Evolutionary conservation across 2,329 filamentous ascomycete species (phyloP).

Genomic region (Dothideomycetes sp.): DNA sequence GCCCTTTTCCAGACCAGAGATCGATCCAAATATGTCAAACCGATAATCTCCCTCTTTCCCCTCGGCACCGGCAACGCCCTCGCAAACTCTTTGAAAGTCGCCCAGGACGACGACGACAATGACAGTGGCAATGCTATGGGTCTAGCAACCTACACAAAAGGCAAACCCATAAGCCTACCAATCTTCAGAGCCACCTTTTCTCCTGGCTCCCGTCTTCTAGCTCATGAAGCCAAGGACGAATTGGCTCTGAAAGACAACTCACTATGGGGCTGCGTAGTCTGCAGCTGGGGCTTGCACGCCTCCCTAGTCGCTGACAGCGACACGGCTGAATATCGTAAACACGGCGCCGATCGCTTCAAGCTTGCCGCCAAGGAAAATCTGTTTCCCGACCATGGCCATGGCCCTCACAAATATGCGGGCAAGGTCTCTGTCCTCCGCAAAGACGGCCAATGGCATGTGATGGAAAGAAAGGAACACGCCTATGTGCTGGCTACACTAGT

Average conservation of each 20-base stretch:
- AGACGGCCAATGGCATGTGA: conserved; percentile 18
- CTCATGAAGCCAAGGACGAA: conserved; percentile 30
- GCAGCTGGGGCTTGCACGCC: conserved; percentile 83
- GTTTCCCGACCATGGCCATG: conserved; percentile 40
- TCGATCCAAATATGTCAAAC: too few species aligned
- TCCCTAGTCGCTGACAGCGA: conserved; percentile 85
- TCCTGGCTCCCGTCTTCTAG: conserved; percentile 28
- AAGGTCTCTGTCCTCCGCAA: conserved; percentile 33
- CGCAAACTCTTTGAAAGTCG: conserved; percentile 32
- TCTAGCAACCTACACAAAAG: conserved; percentile 25
- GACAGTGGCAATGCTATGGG: conserved; percentile 26
- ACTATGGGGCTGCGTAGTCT: conserved; percentile 67
- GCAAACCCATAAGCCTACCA: conserved; percentile 26
- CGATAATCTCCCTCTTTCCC: conserved; percentile 45
- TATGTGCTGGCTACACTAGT: conserved; percentile 71
- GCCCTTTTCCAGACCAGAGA: too few species aligned
- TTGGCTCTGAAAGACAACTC: conserved; percentile 19
- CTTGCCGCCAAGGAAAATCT: conserved; percentile 74
- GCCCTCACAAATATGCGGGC: conserved; percentile 47
- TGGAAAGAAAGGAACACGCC: conserved; percentile 45
- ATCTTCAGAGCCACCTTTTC: conserved; percentile 35
- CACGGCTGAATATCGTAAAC: conserved; percentile 65
- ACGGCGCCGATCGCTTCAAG: conserved; percentile 67
- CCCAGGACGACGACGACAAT: too few species aligned
- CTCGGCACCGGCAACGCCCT: conserved; percentile 41